Conservation (phyloP, 1,284 basidiomycete species). For the Malassezia globosa region DNA sequence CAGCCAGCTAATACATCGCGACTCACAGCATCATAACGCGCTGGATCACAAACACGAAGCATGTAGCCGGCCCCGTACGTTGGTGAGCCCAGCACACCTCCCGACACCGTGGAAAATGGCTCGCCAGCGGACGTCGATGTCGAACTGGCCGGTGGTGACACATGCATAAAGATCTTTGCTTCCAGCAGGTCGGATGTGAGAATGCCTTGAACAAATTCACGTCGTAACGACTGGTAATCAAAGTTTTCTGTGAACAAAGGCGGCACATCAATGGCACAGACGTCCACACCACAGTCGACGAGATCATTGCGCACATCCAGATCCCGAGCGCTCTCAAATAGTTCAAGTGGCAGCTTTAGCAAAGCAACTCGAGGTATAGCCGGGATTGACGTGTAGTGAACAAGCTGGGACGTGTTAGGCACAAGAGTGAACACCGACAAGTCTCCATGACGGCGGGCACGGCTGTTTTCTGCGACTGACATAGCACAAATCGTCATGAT, state of each 20-base stretch:
- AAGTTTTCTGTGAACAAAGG: constrained; percentile 98
- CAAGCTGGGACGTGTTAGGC: constrained; percentile 39
- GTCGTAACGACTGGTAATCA: constrained; percentile 81
- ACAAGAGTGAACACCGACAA: constrained; percentile 32
- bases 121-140: constrained; percentile 59
- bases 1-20: constrained; percentile 82
- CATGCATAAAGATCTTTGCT: constrained; percentile 83
- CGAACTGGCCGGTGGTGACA: constrained; percentile 51
- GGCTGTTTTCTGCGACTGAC: constrained; percentile 19
- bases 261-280: constrained; percentile 69
- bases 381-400: constrained; percentile 45
- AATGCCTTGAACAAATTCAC: constrained; percentile 91
- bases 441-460: constrained; percentile 26
- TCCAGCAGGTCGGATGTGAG: constrained; percentile 87
- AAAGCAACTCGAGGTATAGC: constrained; percentile 29
- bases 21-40: constrained; percentile 36
- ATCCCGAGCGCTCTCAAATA: constrained; percentile 49
- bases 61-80: constrained; percentile 60
- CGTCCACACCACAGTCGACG: constrained; percentile 60
- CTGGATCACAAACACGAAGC: constrained; percentile 30
- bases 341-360: constrained; percentile 40
- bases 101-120: constrained; percentile 14
- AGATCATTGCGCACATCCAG: constrained; percentile 74
- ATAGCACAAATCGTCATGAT: constrained; percentile 64
- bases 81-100: constrained; percentile 53